Conservation (phyloP, 257 asterid genomes). For the Hygrophila difformis region DNA sequence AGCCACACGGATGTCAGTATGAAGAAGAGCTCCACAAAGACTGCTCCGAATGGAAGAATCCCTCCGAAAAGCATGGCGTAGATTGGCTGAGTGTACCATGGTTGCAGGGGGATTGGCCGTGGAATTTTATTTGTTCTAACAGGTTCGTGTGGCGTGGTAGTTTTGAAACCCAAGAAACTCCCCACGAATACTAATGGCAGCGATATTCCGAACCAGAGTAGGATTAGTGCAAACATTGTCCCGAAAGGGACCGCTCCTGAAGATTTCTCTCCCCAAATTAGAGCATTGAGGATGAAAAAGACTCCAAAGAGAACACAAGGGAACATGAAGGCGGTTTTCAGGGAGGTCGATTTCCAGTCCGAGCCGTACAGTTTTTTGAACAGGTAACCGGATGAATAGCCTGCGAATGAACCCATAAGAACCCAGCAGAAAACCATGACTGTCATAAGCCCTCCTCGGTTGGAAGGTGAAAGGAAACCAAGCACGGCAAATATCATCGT, state of each 20-base stretch:
- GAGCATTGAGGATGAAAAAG: conserved; percentile 32
- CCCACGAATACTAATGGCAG: conserved; percentile 43
- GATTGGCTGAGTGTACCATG: conserved; percentile 42
- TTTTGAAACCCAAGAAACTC: conserved; percentile 27
- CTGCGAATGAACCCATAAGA: conserved; percentile 41
- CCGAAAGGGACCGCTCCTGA: conserved; percentile 48
- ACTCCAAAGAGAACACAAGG: conserved; percentile 30
- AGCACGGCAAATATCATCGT: conserved; percentile 41
- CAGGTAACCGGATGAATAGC: conserved; percentile 31
- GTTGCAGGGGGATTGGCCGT: conserved; percentile 42
- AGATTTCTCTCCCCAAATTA: conserved; percentile 49
- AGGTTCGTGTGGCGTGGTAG: conserved; percentile 23
- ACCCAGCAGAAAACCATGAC: conserved; percentile 50
- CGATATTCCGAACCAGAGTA: conserved; percentile 45
- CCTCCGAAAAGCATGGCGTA: conserved; percentile 38
- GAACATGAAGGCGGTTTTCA: conserved; percentile 39
- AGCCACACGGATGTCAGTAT: conserved; percentile 48
- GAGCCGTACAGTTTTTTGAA: conserved; percentile 33
- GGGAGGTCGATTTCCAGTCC: conserved; percentile 34
- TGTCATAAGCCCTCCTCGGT: conserved; percentile 43
- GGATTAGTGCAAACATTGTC: conserved; percentile 40
- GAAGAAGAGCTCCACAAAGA: conserved; percentile 46
- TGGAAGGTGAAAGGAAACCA: conserved; percentile 51
- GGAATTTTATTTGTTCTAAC: conserved; percentile 40
- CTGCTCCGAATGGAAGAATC: conserved; percentile 45